These are phyloP conservation scores for Rhypophila decipiens DNA, from an alignment of 495 filamentous ascomycete genomes.

Conservation along the genomic window DNA sequence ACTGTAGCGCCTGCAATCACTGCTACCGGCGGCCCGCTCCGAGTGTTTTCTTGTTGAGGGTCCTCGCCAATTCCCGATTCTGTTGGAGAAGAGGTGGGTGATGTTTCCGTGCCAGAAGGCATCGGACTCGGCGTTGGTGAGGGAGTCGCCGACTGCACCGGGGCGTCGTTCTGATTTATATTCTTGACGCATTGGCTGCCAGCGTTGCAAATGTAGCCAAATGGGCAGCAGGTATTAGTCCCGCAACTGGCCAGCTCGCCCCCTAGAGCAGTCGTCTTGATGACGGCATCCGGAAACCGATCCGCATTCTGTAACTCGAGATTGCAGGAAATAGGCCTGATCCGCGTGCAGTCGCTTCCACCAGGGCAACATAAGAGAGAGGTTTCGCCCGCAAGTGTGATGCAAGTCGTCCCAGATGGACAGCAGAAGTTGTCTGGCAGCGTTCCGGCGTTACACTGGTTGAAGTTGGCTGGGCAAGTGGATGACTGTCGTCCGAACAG, in stretches of 20 bases:
- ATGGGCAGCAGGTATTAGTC: slow-evolving; percentile 62
- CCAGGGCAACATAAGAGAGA: slow-evolving; percentile 74
- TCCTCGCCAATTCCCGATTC: background rate
- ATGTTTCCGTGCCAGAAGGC: background rate
- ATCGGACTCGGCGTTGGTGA: slow-evolving; percentile 2
- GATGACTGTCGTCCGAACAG: slow-evolving; percentile 29
- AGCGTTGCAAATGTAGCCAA: slow-evolving; percentile 65
- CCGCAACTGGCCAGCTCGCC: slow-evolving; percentile 53
- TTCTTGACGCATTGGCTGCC: slow-evolving; percentile 33
- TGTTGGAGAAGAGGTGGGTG: background rate
- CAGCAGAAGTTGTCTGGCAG: slow-evolving; percentile 77
- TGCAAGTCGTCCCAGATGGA: slow-evolving; percentile 52
- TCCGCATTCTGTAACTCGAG: slow-evolving; percentile 58
- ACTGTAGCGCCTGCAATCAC: slow-evolving; percentile 21
- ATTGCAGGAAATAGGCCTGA: slow-evolving; percentile 68
- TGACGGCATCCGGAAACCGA: slow-evolving; percentile 48
- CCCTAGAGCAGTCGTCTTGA: slow-evolving; percentile 64
- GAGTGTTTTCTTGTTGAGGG: background rate
- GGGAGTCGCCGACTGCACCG: slow-evolving; percentile 10
- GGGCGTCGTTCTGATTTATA: slow-evolving; percentile 27
- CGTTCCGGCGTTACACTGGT: slow-evolving; percentile 44
- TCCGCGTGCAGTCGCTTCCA: slow-evolving; percentile 54
- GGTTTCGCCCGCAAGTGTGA: slow-evolving; percentile 56
- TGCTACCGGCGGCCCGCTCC: slow-evolving; percentile 8
- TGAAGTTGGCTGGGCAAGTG: slow-evolving; percentile 24